Evolutionary conservation across 2,329 filamentous ascomycete genomes (phyloP), one percentile per base, ranked within the genome.

Genomic region (Cladophialophora exuberans): DNA sequence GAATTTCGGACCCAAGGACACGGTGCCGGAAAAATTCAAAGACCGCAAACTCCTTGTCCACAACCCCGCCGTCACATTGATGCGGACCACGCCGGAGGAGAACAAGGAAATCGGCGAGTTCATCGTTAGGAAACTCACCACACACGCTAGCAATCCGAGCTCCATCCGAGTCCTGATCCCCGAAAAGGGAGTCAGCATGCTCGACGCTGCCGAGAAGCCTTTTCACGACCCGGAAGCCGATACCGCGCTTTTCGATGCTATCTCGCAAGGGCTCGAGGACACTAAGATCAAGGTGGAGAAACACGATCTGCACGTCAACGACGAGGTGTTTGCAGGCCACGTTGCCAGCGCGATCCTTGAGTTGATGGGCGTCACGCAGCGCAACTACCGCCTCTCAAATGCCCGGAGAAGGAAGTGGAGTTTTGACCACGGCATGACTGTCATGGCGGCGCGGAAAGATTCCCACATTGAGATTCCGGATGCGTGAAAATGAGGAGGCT

Each of bases 61-160:
- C 65, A 89, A 89, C 64, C 77, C 83, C 0, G 77, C 78, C 0
- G 81, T 88, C 0, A 89, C 86, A 0, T 64, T 90, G 26, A 83
- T 89, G 77, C 73, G 87, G 18, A 85, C 86, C 0, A 83, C 75
- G 0, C 63, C 69, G n/a, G 75, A 80, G 1, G 86, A 89, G 64
- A 82, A 79, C 57, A 61, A 53, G 20, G 65, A 73, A 38, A 75
- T 88, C n/a, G 85, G 81, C 1, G 62, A 66, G 1, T 82, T 82
- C 46, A 80, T 89, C 36, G 78, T 75, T 1, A 64, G 67, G 9
- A 85, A 84, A 65, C 68, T 88, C 31, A 74, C 62, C 31, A 63
- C 64, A 0, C 66, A 71, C 44, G 71, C 74, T 0, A 70, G 59
- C n/a, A 62, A 72, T 13, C 72, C 73, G 7, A 66, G 72, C 0